Percentiles rank a stretch among this genome's conserved stretches.
These are phyloP conservation scores for Dictyostelium firmibasis DNA, from an alignment of 78 protist species.

Conservation along the genomic window DNA sequence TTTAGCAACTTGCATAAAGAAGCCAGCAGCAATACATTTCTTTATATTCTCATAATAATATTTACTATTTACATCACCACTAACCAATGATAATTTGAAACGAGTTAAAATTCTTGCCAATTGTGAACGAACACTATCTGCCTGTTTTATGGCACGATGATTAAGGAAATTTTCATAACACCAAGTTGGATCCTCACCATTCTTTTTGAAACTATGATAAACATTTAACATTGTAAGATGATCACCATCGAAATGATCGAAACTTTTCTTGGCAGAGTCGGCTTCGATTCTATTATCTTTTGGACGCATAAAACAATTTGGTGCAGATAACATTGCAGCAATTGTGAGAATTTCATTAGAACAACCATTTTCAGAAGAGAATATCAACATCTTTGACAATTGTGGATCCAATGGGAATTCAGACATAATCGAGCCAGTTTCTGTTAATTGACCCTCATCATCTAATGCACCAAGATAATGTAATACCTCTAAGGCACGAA, in stretches of 20 bases:
- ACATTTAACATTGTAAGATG: constrained; percentile 98
- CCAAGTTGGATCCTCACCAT: constrained; percentile 52
- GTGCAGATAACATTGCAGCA: constrained; percentile 95
- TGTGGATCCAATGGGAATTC: constrained; percentile 99
- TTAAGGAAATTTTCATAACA: constrained; percentile 95
- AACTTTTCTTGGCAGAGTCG: constrained; percentile 90
- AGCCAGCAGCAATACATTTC: constrained; percentile 93
- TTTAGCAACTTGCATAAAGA: constrained; percentile 99
- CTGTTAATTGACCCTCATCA: constrained; percentile 96
- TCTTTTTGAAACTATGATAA: constrained; percentile 95
- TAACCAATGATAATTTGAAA: constrained; percentile 63
- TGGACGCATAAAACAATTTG: constrained; percentile 95
- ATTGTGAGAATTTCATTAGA: constrained; percentile 95
- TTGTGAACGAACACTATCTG: constrained; percentile 96
- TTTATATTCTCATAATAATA: constrained; percentile 94
- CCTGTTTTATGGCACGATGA: constrained; percentile 90
- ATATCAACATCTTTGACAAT: constrained; percentile 93
- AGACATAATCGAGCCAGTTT: constrained; percentile 90
- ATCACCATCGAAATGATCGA: constrained; percentile 98
- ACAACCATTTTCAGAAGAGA: constrained; percentile 84
- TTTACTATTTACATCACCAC: constrained; percentile 57
- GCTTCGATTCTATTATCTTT: constrained; percentile 87
- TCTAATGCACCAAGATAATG: constrained; percentile 98
- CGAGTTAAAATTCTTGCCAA: constrained; percentile 89
- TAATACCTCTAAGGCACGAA: constrained; percentile 97